Evolutionary conservation across 192 early-diverging fungal species (phyloP).

Genomic region (Powellomyces hirtus): DNA sequence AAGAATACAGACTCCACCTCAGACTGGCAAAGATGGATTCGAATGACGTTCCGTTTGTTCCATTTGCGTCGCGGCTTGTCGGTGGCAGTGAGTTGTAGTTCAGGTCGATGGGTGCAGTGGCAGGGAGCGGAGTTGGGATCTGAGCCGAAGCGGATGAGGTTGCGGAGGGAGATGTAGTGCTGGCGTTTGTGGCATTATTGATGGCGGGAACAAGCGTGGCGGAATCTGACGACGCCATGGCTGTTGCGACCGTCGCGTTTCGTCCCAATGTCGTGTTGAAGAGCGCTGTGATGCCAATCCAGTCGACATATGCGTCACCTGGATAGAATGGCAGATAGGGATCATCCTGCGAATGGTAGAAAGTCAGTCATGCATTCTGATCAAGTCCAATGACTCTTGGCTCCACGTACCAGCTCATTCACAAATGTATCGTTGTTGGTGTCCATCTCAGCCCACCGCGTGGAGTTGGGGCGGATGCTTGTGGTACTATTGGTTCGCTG

Average conservation of each 20-base stretch:
- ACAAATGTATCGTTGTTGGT: constrained; percentile 44
- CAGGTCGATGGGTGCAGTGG: not conserved
- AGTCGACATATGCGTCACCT: constrained; percentile 47
- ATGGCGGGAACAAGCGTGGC: not conserved
- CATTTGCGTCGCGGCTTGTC: not conserved
- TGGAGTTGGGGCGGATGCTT: not conserved
- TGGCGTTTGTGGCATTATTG: not conserved
- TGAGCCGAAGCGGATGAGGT: not conserved
- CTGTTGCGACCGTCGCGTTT: constrained; percentile 12
- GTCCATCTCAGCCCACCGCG: constrained; percentile 28
- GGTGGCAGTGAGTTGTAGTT: constrained; percentile 8
- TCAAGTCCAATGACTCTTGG: not conserved
- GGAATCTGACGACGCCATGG: not conserved
- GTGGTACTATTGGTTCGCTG: not conserved
- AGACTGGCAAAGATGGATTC: constrained; percentile 3
- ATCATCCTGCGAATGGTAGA: constrained; percentile 33
- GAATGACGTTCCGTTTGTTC: not conserved
- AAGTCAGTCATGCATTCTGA: not conserved
- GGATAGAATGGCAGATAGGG: constrained; percentile 50
- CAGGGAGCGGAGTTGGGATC: not conserved
- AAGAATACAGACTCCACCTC: constrained; percentile 23
- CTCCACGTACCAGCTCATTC: constrained; percentile 20
- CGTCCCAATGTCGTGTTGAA: constrained; percentile 18
- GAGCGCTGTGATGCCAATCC: constrained; percentile 38
- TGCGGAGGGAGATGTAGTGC: not conserved